Evolutionary conservation across 768 basidiomycete species (phyloP), one percentile per base, ranked within the genome.

Genomic region (Mycena galopus): DNA sequence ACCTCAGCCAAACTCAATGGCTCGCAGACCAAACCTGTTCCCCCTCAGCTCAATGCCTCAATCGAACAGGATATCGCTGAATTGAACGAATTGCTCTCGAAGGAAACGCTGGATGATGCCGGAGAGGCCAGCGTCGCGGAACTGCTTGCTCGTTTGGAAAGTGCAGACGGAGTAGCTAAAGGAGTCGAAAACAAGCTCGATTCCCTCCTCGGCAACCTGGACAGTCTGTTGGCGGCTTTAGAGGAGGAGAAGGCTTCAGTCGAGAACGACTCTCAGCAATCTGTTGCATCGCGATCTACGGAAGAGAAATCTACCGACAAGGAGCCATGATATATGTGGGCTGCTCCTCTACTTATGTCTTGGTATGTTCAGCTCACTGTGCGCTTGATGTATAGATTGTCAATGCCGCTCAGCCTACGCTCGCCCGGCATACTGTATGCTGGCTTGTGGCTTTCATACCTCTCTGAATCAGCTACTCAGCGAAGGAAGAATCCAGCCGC

Each of bases 141-240:
- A 78, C 79, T 94, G 50, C 81, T 94, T 55, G 81, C 81, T 53
- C 86, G 84, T 51, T 81, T 95, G 50, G 88, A 92, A 33, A 78
- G 79, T 21, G 92, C 92, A 7, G 86, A 91, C 73, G 85, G 84
- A 35, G 77, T 94, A 73, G 93, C 93, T 4, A 78, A 83, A 35
- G 90, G 86, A 3, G 85, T 95, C 56, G 94, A 94, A 77, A 78
- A 78, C 67, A 88, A 87, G 73, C 81, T 95, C 50, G 92, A 95
- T 77, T 84, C 78, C 23, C 82, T 95, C 37, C 81, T 95, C 64
- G 86, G 78, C 53, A 88, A 88, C 61, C 80, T 94, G 69, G 91
- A 94, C 77, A 75, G 73, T 14, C 80, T 94, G 10, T 77, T 94
- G 19, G 79, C 80, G 7, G 79, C 79, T 14, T 80, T 93, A 25